Base-by-base conservation (phyloP, 805 yeast species). In the Myxozyma udenii region DNA sequence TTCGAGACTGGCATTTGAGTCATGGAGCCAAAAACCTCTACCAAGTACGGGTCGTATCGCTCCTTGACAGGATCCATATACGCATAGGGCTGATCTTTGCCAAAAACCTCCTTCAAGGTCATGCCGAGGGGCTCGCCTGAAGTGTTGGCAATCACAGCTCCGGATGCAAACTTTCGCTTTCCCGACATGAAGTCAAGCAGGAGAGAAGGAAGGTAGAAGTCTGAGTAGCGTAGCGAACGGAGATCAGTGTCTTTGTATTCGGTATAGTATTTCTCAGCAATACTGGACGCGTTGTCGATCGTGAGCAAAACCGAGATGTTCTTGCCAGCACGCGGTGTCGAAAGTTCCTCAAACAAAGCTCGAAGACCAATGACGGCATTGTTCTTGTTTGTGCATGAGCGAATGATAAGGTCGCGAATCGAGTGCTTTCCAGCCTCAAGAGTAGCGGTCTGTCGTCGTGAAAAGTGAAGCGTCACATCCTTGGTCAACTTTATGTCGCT, bases 291-390 rank as follows among this genome's bases (percentile, higher is more conserved):
- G 41, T 51, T 51, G 41, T 55, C 60, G 26, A 55, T 43, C 21
- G 57, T 35, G 21, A 55, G 16, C 5, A 53, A 30, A 19, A 53
- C 50, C 9, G 60, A 57, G 19, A 53, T 36, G 2, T 48, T 50
- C 12, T 18, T 22, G n/a, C 5, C 44, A 7, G 18, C 44, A 14
- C 50, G 22, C 21, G 35, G 35, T 7, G 38, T 33, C 16, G 28
- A 38, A 12, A 53, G 39, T 40, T 53, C 56, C 3, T 38, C 44
- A 32, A 53, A 21, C n/a, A 53, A 36, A 3, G 48, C 51, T 26
- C 51, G 36, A 22, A 53, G 32, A 5, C 40, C 58, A 33, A 42
- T 32, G 6, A 46, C 32, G 7, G 58, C 36, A 22, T 48, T 24
- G 26, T 18, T 11, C 32, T 21, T 23, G 36, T 52, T 53, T 32